Evolutionary conservation across 225 moss, liverwort and hornwort species (phyloP).

Genomic region (Polytrichum formosum): DNA sequence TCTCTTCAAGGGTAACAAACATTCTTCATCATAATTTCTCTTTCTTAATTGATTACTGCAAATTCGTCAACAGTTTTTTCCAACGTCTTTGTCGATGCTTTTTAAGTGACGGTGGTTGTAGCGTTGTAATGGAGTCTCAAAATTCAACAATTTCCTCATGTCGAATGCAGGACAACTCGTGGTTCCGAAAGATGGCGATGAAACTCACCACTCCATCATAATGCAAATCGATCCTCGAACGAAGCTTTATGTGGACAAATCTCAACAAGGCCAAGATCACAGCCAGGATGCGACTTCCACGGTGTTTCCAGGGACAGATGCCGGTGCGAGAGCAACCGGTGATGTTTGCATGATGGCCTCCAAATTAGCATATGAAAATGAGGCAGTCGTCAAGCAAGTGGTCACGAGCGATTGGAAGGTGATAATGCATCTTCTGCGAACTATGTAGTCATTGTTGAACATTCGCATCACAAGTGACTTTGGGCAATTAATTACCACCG

Average conservation of each 20-base stretch:
- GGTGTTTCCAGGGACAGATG: conserved; percentile 29
- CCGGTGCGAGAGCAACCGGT: conserved; percentile 25
- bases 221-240: conserved; percentile 47
- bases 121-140: not conserved
- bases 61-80: not conserved
- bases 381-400: conserved; percentile 28
- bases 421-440: not conserved
- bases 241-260: conserved; percentile 24
- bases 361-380: conserved; percentile 72
- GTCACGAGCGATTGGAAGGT: conserved; percentile 56
- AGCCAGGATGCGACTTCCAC: conserved; percentile 11
- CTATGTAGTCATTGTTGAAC: not conserved
- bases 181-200: conserved; percentile 4
- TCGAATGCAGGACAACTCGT: conserved; percentile 1
- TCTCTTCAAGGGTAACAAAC: not conserved
- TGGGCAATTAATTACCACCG: too few species aligned
- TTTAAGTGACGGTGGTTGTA: not conserved
- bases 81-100: not conserved
- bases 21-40: not conserved
- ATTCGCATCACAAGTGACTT: not conserved
- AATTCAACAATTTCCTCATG: not conserved
- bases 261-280: conserved; percentile 5
- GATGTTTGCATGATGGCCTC: conserved; percentile 68
- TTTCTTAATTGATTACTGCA: not conserved
- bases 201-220: conserved; percentile 15